Evolutionary conservation across 2,329 filamentous ascomycete species (phyloP), one percentile per base, ranked within the genome.

Genomic region (Aureobasidium sp.): DNA sequence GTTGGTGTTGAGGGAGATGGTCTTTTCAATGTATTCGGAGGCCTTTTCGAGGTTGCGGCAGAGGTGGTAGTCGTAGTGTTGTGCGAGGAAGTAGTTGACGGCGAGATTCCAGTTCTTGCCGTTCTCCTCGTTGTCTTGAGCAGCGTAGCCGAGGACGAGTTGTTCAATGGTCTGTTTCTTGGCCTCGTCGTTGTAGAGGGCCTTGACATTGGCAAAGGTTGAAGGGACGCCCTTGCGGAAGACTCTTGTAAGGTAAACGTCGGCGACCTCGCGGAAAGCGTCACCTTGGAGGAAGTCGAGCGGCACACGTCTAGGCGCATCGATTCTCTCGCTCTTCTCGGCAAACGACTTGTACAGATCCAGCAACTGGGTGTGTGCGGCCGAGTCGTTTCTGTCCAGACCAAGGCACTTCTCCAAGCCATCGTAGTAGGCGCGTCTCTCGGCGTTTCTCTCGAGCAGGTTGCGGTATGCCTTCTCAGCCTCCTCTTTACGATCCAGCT

Each of bases 151-250:
- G 68, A 94, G 84, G 1, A 90, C 91, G 44, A 97, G 75, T 40
- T 85, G 80, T 66, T 88, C 85, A 44, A 99, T 83, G 0, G 81
- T 82, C n/a, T 87, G 81, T 72, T 87, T 89, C 79, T 99, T 99
- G 67, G 77, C 82, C 0, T 82, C 67, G 72, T 96, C 87, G 15
- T 81, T 81, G 77, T 97, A 99, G 24, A 99, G 82, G 67, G 95
- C 86, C 78, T 99, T 99, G 64, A 99, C 82, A 74, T 97, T 99
- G 39, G 91, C 91, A 75, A 99, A 99, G 3, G 93, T 92, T 2
- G 94, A 99, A 1, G 94, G 93, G 4, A 97, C 89, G 12, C 93
- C 94, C 76, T 93, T 96, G 74, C 89, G 86, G 62, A 99, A 81
- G 88, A 95, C 95, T 33, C 87, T 81, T 56, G 86, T 82, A 64